Percentiles rank a stretch among this genome's conserved stretches.
Conservation (phyloP, 2,329 filamentous ascomycete species). For the Chaetomium sp. region DNA sequence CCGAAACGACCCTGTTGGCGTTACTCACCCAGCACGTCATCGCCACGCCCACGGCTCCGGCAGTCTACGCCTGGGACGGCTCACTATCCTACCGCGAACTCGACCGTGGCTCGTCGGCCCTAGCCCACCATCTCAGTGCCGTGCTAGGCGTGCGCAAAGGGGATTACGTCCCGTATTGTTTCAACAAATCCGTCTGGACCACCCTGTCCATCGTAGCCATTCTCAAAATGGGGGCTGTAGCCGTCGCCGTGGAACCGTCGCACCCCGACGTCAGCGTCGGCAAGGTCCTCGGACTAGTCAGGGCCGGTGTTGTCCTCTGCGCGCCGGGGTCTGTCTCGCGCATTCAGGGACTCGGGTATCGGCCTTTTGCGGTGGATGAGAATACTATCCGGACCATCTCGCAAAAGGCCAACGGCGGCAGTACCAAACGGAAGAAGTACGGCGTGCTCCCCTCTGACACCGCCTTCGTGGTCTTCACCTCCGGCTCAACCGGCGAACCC, state of each 20-base stretch:
- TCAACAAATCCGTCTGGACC: constrained; percentile 10
- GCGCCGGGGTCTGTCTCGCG: not conserved
- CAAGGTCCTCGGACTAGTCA: not conserved
- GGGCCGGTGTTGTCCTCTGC: constrained; percentile 7
- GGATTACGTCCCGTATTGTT: constrained; percentile 10
- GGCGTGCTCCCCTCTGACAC: constrained; percentile 21
- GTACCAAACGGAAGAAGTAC: not conserved
- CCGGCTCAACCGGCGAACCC: constrained; percentile 45
- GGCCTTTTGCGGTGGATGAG: constrained; percentile 6
- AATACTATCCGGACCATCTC: constrained; percentile 6
- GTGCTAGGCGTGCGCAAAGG: constrained; percentile 4
- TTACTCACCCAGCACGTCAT: not conserved
- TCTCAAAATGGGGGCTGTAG: constrained; percentile 7
- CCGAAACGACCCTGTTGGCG: constrained; percentile 1
- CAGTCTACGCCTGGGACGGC: constrained; percentile 10
- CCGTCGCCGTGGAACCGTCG: constrained; percentile 8
- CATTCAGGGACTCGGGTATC: constrained; percentile 3
- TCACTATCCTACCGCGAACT: constrained; percentile 7
- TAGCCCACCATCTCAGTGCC: constrained; percentile 6
- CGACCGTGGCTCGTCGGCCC: not conserved
- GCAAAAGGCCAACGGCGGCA: not conserved
- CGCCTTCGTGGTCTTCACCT: constrained; percentile 31
- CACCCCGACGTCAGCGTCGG: constrained; percentile 7
- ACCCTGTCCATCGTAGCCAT: constrained; percentile 8
- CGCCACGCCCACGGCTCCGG: not conserved